Percentiles rank a stretch among this genome's conserved stretches.
These are phyloP conservation scores for Tetrapisispora arboricola DNA, from an alignment of 805 yeast genomes.

Conservation along the genomic window DNA sequence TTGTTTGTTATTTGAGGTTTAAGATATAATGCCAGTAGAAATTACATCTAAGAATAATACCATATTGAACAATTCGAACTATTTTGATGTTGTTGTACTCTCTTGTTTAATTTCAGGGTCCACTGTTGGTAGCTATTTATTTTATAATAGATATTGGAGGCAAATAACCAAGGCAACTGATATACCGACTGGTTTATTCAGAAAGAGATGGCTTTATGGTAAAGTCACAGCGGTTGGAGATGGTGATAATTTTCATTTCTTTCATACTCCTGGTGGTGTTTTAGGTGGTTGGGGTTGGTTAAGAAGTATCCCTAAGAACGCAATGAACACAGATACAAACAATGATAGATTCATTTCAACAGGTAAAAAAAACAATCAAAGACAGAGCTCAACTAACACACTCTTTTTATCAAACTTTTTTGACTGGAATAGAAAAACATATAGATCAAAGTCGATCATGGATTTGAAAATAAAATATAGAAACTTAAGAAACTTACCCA, in stretches of 20 bases:
- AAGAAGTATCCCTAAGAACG: constrained; percentile 50
- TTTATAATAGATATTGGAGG: constrained; percentile 38
- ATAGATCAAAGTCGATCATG: constrained; percentile 17
- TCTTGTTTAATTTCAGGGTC: constrained; percentile 31
- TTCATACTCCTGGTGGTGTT: constrained; percentile 87
- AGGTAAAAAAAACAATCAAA: neutral
- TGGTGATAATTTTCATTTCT: constrained; percentile 89
- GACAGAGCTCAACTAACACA: neutral
- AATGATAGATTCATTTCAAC: neutral
- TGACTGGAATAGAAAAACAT: neutral
- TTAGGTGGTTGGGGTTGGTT: constrained; percentile 92
- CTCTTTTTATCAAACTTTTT: neutral
- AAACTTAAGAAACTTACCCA: constrained; percentile 31
- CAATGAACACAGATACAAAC: neutral
- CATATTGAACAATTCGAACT: neutral
- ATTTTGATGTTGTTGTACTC: constrained; percentile 15
- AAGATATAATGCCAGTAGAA: neutral
- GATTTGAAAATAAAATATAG: constrained; percentile 18
- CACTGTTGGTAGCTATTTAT: constrained; percentile 33
- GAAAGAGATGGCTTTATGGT: constrained; percentile 46
- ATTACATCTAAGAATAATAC: neutral
- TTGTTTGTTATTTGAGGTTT: no score
- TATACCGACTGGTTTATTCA: constrained; percentile 40
- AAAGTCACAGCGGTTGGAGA: constrained; percentile 86
- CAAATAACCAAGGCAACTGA: constrained; percentile 41